Conservation (phyloP, 2,329 filamentous ascomycete genomes). For the Pseudocercospora crystallina region DNA sequence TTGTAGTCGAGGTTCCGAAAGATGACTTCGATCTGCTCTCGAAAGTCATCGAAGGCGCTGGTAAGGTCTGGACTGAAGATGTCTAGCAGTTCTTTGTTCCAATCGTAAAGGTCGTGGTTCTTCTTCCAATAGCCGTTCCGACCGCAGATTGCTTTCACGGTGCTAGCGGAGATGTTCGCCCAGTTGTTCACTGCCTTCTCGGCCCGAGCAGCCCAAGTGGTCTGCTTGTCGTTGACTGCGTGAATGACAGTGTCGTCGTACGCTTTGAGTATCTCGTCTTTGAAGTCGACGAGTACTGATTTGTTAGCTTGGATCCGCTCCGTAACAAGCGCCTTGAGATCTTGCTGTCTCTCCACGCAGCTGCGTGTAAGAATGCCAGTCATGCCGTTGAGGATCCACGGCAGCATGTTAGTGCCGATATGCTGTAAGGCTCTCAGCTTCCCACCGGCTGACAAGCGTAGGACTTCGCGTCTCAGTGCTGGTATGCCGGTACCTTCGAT, state of each 20-base stretch:
- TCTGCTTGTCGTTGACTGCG: background rate
- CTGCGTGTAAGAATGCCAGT: constrained; percentile 2
- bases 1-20: background rate
- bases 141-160: constrained; percentile 14
- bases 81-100: constrained; percentile 1
- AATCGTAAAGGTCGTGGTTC: background rate
- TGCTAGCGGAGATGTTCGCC: constrained; percentile 7
- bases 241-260: background rate
- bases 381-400: constrained; percentile 1
- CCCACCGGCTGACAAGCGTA: background rate
- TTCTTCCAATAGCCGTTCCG: constrained; percentile 10
- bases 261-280: background rate
- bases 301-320: background rate
- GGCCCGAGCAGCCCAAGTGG: constrained; percentile 3
- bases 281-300: background rate
- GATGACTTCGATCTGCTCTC: background rate
- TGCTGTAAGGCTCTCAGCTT: background rate
- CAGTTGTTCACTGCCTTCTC: constrained; percentile 1
- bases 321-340: background rate
- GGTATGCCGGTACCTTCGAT: constrained; percentile 22
- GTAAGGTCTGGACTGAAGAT: background rate
- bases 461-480: constrained; percentile 14
- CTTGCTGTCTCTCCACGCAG: background rate
- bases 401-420: constrained; percentile 2
- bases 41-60: background rate